These are phyloP conservation scores for Phytophthora sp. DNA, from an alignment of 352 stramenopile species.

Conservation along the genomic window DNA sequence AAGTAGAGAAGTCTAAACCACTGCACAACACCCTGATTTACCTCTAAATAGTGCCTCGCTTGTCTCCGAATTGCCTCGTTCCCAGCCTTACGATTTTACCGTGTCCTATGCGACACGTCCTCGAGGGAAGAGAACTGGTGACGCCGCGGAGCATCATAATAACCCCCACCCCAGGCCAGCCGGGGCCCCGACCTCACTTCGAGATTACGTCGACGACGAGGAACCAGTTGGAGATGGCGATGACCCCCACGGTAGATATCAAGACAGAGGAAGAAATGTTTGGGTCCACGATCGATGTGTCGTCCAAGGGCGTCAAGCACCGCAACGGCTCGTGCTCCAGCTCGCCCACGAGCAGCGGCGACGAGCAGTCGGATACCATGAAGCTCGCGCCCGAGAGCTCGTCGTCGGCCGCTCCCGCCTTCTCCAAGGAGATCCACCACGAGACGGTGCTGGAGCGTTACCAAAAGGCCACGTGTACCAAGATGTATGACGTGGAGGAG, in stretches of 20 bases:
- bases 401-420: conserved; percentile 17
- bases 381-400: conserved; percentile 33
- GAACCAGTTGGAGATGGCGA: conserved; percentile 10
- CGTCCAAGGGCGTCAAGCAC: conserved; percentile 34
- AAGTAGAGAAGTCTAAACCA: not conserved
- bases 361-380: conserved; percentile 40
- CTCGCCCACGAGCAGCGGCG: conserved; percentile 43
- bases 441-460: conserved; percentile 71
- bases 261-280: conserved; percentile 27
- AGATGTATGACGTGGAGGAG: conserved; percentile 91
- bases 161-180: too few relatives aligned
- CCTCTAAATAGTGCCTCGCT: not conserved
- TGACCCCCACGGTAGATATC: conserved; percentile 17
- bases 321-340: conserved; percentile 44
- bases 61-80: conserved; percentile 10
- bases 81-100: not conserved
- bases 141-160: too few relatives aligned
- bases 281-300: conserved; percentile 31
- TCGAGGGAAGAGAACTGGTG: conserved; percentile 8
- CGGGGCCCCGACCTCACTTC: conserved; percentile 26
- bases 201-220: conserved; percentile 28
- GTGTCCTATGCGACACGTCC: conserved; percentile 28
- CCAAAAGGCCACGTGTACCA: conserved; percentile 71
- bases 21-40: conserved; percentile 4
- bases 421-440: conserved; percentile 38